Evolutionary conservation across 192 early-diverging fungal species (phyloP), one percentile per base, ranked within the genome.

Genomic region (Lobulomyces angularis): DNA sequence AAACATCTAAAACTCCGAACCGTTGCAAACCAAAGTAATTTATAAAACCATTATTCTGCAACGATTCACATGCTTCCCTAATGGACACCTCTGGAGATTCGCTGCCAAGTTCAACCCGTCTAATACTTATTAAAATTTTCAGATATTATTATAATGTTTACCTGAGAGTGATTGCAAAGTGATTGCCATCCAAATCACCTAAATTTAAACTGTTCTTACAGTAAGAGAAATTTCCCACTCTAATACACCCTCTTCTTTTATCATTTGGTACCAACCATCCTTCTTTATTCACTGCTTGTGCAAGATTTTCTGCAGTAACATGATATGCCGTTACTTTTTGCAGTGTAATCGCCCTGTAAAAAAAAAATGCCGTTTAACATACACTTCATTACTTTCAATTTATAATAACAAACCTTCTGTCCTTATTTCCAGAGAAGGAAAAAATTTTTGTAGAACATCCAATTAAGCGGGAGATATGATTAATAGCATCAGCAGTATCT

Each of bases 11-110:
- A 3, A 88, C 90, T 21, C 95, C 95, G 51, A 99, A 99, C 12
- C 95, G 74, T 62, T 99, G 95, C 89, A 95, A 86, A 8, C 90
- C 95, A 63, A 71, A 99, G 66, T 96, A 99, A 67, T 99, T 99
- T 51, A 96, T 71, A 46, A 96, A 99, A 1, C 95, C 95, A 29
- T 67, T 56, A 16, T 71, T 47, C 19, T 67, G 54, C 14, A 95
- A 58, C 11, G 81, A 80, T 2, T 52, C 50, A 41, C 95, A 59
- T 6, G 84, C 69, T 4, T 51, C 52, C 3, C 62, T 46, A 35
- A 88, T 44, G 0, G 53, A 51, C 21, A 58, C 54, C 14, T 60
- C 59, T 26, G n/a, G n/a, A n/a, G n/a, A n/a, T 61, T 56, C 27
- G 71, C 67, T 7, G 67, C 69, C 16, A 57, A 46, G 2, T 75